phyloP scores from a whole-genome alignment of 2,329 filamentous ascomycete species.

The Escovopsis sp. region DNA sequence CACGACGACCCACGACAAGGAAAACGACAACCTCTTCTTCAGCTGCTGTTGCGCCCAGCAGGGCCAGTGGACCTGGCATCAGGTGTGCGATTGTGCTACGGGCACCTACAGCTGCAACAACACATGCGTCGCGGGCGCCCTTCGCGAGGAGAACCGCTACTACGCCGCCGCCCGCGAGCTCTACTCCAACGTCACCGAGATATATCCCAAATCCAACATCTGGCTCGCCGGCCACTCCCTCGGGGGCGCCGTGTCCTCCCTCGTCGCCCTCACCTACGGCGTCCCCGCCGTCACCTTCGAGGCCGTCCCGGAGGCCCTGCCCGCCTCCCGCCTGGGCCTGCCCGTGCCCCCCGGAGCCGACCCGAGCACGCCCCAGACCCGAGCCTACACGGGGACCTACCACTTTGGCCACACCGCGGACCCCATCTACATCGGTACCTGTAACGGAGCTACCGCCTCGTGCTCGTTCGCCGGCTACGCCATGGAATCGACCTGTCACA shows the following conservation, averaged over 20 bases:
- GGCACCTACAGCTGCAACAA: constrained; percentile 82
- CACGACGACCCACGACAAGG: constrained; percentile 92
- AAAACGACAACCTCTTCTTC: constrained; percentile 96
- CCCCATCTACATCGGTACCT: constrained; percentile 85
- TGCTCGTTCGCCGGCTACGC: constrained; percentile 91
- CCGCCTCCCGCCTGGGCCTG: constrained; percentile 70
- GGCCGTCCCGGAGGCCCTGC: constrained; percentile 79
- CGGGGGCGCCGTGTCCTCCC: constrained; percentile 75
- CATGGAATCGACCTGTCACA: constrained; percentile 84
- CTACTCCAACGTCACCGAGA: constrained; percentile 78
- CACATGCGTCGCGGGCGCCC: constrained; percentile 65
- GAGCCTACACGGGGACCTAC: constrained; percentile 61
- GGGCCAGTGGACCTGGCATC: constrained; percentile 75
- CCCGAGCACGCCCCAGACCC: constrained; percentile 53
- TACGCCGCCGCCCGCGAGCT: constrained; percentile 81
- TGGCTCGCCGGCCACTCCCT: constrained; percentile 91
- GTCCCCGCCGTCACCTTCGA: constrained; percentile 86
- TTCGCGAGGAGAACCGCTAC: constrained; percentile 76
- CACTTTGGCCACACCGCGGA: constrained; percentile 96
- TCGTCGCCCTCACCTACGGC: constrained; percentile 83
- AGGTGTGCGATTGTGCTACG: constrained; percentile 86
- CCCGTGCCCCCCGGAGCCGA: constrained; percentile 70
- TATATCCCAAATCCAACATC: constrained; percentile 72
- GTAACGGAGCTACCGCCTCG: constrained; percentile 76
- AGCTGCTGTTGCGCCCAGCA: constrained; percentile 96